A percentile compares a stretch with the other conserved stretches of the same genome.
Evolutionary conservation across 306 rosid species (phyloP).

Genomic region (Lathyrus sativus): DNA sequence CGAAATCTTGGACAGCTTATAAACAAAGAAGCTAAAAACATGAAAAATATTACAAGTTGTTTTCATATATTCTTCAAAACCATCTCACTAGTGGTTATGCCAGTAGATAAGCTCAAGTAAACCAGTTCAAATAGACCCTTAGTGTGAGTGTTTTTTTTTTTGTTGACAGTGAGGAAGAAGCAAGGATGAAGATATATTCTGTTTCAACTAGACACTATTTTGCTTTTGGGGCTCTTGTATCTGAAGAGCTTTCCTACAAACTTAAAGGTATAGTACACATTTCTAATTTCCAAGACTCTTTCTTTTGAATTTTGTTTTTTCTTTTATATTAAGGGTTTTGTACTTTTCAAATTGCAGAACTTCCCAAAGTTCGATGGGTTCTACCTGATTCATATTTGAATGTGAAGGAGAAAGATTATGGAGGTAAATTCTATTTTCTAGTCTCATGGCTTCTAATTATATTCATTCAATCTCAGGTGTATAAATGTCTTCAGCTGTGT

Average conservation of each 20-base stretch:
- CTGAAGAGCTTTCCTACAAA: conserved; percentile 80
- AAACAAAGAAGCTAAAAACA: not conserved
- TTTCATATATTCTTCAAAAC: not conserved
- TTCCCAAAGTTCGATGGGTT: conserved; percentile 89
- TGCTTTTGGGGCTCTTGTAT: conserved; percentile 90
- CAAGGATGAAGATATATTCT: conserved; percentile 90
- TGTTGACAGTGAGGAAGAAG: conserved; percentile 82
- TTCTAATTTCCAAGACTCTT: not conserved
- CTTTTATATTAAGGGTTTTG: not conserved
- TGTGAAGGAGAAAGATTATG: conserved; percentile 87
- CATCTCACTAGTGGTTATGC: not conserved
- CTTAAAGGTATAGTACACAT: conserved; percentile 58
- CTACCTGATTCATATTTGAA: conserved; percentile 98
- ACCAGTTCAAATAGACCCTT: not conserved
- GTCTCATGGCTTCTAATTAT: conserved; percentile 8
- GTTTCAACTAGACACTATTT: conserved; percentile 87
- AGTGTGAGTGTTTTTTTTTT: not conserved
- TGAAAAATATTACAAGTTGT: not conserved
- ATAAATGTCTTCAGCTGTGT: not conserved
- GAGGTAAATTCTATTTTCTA: conserved; percentile 57
- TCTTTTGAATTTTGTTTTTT: not conserved
- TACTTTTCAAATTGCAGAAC: conserved; percentile 49
- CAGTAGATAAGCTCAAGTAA: not conserved
- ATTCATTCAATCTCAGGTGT: not conserved
- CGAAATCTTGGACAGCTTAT: not conserved